Conservation (phyloP, 495 filamentous ascomycete species). For the Elasticomyces elasticus region DNA sequence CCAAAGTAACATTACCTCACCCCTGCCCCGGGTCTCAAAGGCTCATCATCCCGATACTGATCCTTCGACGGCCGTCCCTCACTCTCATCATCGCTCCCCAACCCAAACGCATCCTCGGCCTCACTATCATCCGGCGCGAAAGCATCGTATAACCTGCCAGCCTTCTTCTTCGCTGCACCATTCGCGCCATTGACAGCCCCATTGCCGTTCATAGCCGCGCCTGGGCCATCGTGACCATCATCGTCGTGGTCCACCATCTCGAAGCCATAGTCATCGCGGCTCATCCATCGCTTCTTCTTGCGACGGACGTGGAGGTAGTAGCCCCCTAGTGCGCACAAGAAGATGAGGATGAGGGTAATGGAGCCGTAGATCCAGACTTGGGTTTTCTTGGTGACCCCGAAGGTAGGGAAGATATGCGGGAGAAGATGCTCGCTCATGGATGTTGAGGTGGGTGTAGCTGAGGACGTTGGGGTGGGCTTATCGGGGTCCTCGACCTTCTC, state of each 20-base stretch:
- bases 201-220: neutral
- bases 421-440: constrained; percentile 48
- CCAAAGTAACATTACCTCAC: no score
- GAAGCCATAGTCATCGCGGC: constrained; percentile 85
- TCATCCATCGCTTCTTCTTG: constrained; percentile 61
- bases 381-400: constrained; percentile 80
- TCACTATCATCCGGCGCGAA: constrained; percentile 65
- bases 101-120: constrained; percentile 57
- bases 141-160: constrained; percentile 84
- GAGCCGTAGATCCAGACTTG: constrained; percentile 94
- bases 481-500: constrained; percentile 3
- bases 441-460: constrained; percentile 33
- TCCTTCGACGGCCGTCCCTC: constrained; percentile 37
- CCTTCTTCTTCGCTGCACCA: constrained; percentile 44
- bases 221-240: constrained; percentile 44
- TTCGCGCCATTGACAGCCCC: constrained; percentile 10
- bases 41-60: constrained; percentile 11
- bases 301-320: constrained; percentile 73
- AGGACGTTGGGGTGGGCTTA: constrained; percentile 4
- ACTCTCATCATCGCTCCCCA: constrained; percentile 26
- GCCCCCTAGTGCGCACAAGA: constrained; percentile 66
- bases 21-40: constrained; percentile 2
- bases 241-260: constrained; percentile 84
- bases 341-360: constrained; percentile 69
- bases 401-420: constrained; percentile 87